Conservation (phyloP, 371 early-diverging fungal genomes). For the Blakeslea trispora region DNA sequence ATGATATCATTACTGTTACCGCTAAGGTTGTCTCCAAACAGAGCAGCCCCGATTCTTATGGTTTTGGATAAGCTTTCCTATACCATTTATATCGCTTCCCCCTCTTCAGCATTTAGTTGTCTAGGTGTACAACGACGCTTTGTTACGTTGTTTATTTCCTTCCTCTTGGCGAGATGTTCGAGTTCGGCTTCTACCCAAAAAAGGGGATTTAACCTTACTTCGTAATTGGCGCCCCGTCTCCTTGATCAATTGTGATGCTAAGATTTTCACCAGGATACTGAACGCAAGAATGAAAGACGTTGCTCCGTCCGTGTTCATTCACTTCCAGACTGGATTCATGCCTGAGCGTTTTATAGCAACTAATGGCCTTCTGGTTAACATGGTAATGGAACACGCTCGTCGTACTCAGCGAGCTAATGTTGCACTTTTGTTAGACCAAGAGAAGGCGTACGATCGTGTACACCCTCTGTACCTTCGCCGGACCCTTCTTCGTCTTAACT, state of each 20-base stretch:
- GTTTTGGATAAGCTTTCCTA: not conserved
- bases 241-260: conserved; percentile 13
- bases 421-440: conserved; percentile 16
- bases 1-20: too few species aligned
- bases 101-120: conserved; percentile 4
- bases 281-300: not conserved
- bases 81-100: not conserved
- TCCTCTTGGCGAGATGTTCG: conserved; percentile 5
- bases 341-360: conserved; percentile 12
- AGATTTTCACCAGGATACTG: conserved; percentile 13
- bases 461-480: conserved; percentile 18
- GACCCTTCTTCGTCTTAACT: conserved; percentile 12
- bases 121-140: conserved; percentile 10
- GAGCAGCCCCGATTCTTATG: not conserved
- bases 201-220: conserved; percentile 8
- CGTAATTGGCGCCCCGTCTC: conserved; percentile 11
- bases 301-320: not conserved
- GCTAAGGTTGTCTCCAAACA: not conserved
- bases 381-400: conserved; percentile 7
- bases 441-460: conserved; percentile 23
- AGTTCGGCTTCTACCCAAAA: conserved; percentile 13
- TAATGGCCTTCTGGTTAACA: conserved; percentile 1
- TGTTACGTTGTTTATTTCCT: not conserved
- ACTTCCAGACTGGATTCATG: conserved; percentile 17
- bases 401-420: not conserved